These are phyloP conservation scores for Gossypium arboreum DNA, from an alignment of 345 rosid genomes.

Conservation along the genomic window DNA sequence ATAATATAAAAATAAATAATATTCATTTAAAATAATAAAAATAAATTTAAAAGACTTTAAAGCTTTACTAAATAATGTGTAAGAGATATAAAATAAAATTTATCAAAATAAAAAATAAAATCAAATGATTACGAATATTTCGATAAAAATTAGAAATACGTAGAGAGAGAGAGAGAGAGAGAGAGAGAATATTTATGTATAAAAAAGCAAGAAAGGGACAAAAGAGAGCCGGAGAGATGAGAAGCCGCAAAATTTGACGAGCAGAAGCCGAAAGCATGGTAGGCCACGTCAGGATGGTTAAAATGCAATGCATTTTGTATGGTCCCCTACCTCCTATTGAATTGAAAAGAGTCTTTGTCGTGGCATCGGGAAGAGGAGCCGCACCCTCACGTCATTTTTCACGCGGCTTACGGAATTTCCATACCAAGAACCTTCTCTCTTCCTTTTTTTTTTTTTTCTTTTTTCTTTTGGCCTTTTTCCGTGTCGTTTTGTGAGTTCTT, in stretches of 20 bases:
- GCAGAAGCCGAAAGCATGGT: constrained; percentile 1
- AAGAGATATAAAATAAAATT: no score
- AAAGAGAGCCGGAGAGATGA: not conserved
- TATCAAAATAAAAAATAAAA: no score
- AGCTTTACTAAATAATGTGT: no score
- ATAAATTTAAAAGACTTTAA: no score
- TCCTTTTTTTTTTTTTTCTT: not conserved
- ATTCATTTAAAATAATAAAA: no score
- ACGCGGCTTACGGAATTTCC: not conserved
- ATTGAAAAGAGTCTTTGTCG: not conserved
- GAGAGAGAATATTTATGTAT: not conserved
- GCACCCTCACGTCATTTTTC: constrained; percentile 3
- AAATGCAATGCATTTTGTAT: not conserved
- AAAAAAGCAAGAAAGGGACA: not conserved
- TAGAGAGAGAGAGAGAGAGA: no score
- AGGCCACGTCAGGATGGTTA: not conserved
- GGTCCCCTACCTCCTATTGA: not conserved
- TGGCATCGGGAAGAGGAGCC: constrained; percentile 11
- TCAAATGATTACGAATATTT: no score
- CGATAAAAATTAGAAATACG: no score
- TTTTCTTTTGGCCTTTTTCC: no score
- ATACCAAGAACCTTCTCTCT: not conserved
- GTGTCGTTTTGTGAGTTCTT: not conserved
- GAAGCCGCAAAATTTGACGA: constrained; percentile 8
- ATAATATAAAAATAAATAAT: no score